Percentiles rank a stretch among this genome's conserved stretches.
Evolutionary conservation across 1,139 yeast genomes (phyloP).

Genomic region (Yamadazyma jaroonii): DNA sequence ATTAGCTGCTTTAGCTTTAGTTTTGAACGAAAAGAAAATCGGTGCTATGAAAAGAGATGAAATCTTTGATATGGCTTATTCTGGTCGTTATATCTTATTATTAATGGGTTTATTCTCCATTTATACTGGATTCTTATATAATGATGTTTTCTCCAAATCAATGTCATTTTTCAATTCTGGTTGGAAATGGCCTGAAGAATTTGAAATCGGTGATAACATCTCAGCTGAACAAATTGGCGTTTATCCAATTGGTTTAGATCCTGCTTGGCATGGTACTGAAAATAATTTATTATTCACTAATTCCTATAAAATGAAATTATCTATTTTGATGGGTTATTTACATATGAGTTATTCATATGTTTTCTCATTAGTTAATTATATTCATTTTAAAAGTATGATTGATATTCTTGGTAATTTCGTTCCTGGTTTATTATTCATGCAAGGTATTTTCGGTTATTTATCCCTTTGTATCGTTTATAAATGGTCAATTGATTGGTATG

Average conservation of each 20-base stretch:
- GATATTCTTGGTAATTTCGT: slow-evolving; percentile 76
- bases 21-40: slow-evolving; percentile 58
- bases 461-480: slow-evolving; percentile 71
- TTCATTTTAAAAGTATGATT: slow-evolving; percentile 54
- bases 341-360: slow-evolving; percentile 76
- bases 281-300: slow-evolving; percentile 70
- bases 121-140: slow-evolving; percentile 75
- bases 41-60: slow-evolving; percentile 68
- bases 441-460: slow-evolving; percentile 76
- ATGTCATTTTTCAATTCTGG: slow-evolving; percentile 70
- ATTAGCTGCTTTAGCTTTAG: slow-evolving; percentile 57
- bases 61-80: slow-evolving; percentile 77
- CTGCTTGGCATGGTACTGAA: slow-evolving; percentile 82
- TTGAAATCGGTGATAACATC: slow-evolving; percentile 56
- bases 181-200: slow-evolving; percentile 70
- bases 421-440: slow-evolving; percentile 81
- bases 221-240: slow-evolving; percentile 53
- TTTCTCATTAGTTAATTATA: slow-evolving; percentile 66
- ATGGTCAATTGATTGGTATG: slow-evolving; percentile 78
- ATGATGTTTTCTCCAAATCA: slow-evolving; percentile 76
- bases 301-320: slow-evolving; percentile 79
- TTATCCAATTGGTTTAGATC: slow-evolving; percentile 68
- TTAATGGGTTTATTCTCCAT: slow-evolving; percentile 77
- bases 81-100: slow-evolving; percentile 70
- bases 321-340: slow-evolving; percentile 73